Base-by-base conservation (phyloP, 2,329 filamentous ascomycete genomes). In the Pseudocercospora cruenta region DNA sequence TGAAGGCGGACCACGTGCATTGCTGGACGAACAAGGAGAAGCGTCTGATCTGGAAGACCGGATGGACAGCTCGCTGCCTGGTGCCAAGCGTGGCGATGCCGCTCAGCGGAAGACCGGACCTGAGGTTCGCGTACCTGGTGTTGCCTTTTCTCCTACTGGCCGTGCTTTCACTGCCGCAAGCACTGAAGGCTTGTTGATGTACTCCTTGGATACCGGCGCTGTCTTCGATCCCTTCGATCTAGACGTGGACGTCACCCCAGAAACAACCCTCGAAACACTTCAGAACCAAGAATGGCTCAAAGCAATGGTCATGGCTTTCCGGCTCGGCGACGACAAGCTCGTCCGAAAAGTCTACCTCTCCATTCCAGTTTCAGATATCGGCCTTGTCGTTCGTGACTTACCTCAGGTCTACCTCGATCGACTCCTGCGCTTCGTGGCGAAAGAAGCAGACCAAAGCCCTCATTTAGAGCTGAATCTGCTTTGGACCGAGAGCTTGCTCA, bases 161-260 rank as follows among this genome's bases (percentile, higher is more conserved):
- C 89, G 91, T 14, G 88, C 93, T 0, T 99, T 99, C 81, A 98
- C 95, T 77, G 95, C 94, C 1, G 93, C 94, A 1, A 95, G 92
- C 9, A 98, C 95, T 0, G 95, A 99, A 81, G 95, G 95, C 16
- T 84, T 99, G 10, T 84, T 99, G 51, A 90, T 99, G 68, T 99
- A 98, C 83, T 95, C 92, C 69, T 84, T 99, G 26, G 95, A 99
- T 76, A 90, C 88, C 47, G 85, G 88, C 4, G 85, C 95, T 28
- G 87, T 93, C 67, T 99, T 99, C 76, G 95, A 99, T 76, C 95
- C 95, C 0, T 97, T 97, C 75, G 95, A 99, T 77, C 88, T 99
- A 16, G 94, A 97, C 78, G 91, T 98, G 76, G 91, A 92, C 70
- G 92, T 99, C 71, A 99, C 95, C 4, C 94, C 94, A 0, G 89